Evolutionary conservation across 2,329 filamentous ascomycete species (phyloP).

Genomic region (Reticulascus tulasneorum): DNA sequence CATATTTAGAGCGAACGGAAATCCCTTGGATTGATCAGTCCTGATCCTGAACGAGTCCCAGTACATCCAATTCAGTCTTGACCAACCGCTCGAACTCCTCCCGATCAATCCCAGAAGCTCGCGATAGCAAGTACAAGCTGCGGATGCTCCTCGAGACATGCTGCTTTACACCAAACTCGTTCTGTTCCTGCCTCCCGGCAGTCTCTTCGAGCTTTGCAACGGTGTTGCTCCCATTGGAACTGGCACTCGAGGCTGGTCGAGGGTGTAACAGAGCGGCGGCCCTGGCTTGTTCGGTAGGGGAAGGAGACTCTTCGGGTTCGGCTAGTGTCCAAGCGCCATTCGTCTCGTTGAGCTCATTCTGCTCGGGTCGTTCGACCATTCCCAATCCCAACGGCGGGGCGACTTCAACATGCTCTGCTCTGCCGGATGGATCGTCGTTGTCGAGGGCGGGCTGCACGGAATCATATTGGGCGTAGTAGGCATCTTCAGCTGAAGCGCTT

Average conservation of each 20-base stretch:
- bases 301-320: conserved; percentile 37
- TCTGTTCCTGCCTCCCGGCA: conserved; percentile 55
- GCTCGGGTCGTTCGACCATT: conserved; percentile 17
- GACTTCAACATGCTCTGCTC: conserved; percentile 29
- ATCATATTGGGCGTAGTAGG: conserved; percentile 75
- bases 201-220: conserved; percentile 60
- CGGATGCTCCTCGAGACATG: conserved; percentile 75
- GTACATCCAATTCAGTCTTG: conserved; percentile 64
- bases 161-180: conserved; percentile 71
- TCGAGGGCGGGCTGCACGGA: conserved; percentile 78
- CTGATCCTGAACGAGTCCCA: conserved; percentile 64
- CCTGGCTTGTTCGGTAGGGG: conserved; percentile 19
- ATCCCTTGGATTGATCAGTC: conserved; percentile 13
- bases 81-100: conserved; percentile 73
- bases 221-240: conserved; percentile 51
- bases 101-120: conserved; percentile 66
- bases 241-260: conserved; percentile 55
- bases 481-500: conserved; percentile 52
- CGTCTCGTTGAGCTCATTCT: conserved; percentile 29
- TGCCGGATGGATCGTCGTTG: conserved; percentile 76
- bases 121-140: conserved; percentile 69
- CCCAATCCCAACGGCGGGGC: conserved; percentile 28
- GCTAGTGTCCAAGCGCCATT: conserved; percentile 40
- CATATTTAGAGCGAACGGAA: too few relatives aligned
- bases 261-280: conserved; percentile 44